These are phyloP conservation scores for Lablab purpureus DNA, from an alignment of 306 rosid species.

Conservation along the genomic window DNA sequence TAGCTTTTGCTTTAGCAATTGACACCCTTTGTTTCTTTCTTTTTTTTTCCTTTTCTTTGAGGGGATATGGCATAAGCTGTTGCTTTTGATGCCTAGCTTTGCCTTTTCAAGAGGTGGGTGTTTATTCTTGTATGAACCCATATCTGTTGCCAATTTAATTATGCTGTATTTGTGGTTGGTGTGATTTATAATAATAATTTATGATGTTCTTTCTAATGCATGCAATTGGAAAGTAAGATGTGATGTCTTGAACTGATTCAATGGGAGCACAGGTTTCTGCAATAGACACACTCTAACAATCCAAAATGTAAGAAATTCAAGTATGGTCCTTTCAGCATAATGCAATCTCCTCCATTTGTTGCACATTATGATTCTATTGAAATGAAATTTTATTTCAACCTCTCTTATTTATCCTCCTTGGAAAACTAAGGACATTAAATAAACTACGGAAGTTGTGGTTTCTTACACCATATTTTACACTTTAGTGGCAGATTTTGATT, in stretches of 20 bases:
- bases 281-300: neutral
- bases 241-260: slow-evolving; percentile 2
- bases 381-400: neutral
- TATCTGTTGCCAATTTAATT: neutral
- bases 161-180: slow-evolving; percentile 11
- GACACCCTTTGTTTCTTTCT: too few species aligned
- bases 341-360: neutral
- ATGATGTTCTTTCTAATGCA: neutral
- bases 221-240: neutral
- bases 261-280: neutral
- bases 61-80: neutral
- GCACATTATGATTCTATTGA: neutral
- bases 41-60: neutral
- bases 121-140: slow-evolving; percentile 3
- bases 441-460: neutral
- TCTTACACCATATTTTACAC: neutral
- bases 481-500: neutral
- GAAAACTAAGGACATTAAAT: neutral
- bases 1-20: neutral
- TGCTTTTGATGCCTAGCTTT: slow-evolving; percentile 23
- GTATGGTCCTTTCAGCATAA: neutral
- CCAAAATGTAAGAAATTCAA: neutral
- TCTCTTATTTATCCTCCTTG: neutral
- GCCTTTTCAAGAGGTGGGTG: neutral
- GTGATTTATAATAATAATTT: slow-evolving; percentile 30